Base-by-base conservation (phyloP, 192 early-diverging fungal genomes). In the Mortierella antarctica region DNA sequence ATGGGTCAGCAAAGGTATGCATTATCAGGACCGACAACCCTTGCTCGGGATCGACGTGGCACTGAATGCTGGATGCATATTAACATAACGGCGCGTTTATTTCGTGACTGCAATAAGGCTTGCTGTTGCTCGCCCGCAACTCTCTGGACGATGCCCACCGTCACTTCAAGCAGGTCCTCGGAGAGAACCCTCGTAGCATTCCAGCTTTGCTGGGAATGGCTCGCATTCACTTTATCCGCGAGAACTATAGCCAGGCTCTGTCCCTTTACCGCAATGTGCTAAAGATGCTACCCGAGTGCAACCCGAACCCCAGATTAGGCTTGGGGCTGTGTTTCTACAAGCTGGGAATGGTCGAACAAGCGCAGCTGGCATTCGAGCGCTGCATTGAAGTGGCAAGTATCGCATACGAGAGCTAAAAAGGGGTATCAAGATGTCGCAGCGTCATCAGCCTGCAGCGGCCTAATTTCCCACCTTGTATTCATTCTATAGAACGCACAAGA, bases 311-410 rank as follows among this genome's bases (percentile, higher is more conserved):
- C 48, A 90, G 97, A 39, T 83, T 96, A 23, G 91, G 93, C 20
- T 96, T 98, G 70, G 96, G 95, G 14, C 85, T 96, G 62, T 98
- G 97, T 77, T 94, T 90, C 82, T 85, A 91, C 65, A 89, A 89
- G 53, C 85, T 97, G 7, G 87, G 88, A 3, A 92, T 93, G 86
- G 23, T 69, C 20, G 84, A 82, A 14, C 84, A 93, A 52, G 95
- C 97, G 12, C 84, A 89, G n/a, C 56, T 61, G 5, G 92, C 95
- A 2, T 93, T 97, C 74, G 71, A 87, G 54, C 85, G 94, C 11
- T 92, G 91, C 11, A 61, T 93, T 44, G 87, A 90, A 65, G 60
- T 94, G 71, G 91, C 91, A 85, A 57, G 64, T 31, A 31, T 31
- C 31, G 31, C 31, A 31, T 31, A 31, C 31, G 50, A 51, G 50